Conservation (phyloP, 139 green algal genomes). For the Coelastrella sp. region DNA sequence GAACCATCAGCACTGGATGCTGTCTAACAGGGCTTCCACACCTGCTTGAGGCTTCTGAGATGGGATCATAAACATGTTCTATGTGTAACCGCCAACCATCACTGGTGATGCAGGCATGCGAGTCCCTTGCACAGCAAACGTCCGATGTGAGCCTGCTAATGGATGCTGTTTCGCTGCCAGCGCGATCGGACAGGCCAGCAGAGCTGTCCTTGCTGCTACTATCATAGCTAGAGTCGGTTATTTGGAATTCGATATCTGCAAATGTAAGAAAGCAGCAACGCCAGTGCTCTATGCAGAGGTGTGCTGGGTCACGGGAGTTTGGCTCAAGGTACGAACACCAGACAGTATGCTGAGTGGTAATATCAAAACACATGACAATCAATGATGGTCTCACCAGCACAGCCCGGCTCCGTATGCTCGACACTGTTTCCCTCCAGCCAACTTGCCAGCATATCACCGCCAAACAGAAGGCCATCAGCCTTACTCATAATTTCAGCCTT, state of each 20-base stretch:
- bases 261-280: neutral
- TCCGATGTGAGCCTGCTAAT: neutral
- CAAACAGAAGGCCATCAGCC: neutral
- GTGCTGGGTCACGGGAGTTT: neutral
- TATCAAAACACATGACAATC: neutral
- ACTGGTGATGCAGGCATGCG: slow-evolving; percentile 7
- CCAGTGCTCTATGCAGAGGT: neutral
- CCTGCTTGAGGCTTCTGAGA: neutral
- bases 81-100: slow-evolving; percentile 47
- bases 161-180: slow-evolving; percentile 28
- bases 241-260: slow-evolving; percentile 40
- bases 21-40: neutral
- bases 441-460: neutral
- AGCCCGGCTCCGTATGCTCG: neutral
- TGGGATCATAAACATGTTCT: slow-evolving; percentile 22
- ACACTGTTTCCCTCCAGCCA: neutral
- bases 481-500: no score
- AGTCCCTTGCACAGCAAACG: neutral
- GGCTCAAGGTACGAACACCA: no score
- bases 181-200: neutral
- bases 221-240: neutral
- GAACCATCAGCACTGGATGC: slow-evolving; percentile 42
- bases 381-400: neutral
- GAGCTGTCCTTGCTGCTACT: neutral
- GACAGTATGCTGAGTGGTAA: no score